Evolutionary conservation across 306 rosid genomes (phyloP).

Genomic region (Glycyrrhiza uralensis): DNA sequence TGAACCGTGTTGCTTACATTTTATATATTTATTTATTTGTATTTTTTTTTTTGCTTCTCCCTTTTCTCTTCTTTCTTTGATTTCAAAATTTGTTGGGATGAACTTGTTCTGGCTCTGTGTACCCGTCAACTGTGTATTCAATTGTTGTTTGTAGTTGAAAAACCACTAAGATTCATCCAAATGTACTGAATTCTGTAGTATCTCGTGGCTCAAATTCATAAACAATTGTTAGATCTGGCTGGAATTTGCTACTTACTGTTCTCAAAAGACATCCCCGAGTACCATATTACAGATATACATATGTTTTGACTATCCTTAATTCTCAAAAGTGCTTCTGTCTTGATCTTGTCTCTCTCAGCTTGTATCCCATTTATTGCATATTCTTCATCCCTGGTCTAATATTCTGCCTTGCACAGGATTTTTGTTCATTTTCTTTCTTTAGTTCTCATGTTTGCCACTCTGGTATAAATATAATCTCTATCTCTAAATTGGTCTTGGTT

Average conservation of each 20-base stretch:
- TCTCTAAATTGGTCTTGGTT: not conserved
- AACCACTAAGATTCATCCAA: constrained; percentile 7
- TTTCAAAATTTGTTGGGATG: constrained; percentile 2
- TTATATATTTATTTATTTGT: not conserved
- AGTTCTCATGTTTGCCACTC: not conserved
- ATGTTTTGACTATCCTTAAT: not conserved
- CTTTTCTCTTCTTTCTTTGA: not conserved
- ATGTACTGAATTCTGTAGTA: constrained; percentile 24
- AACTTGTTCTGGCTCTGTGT: constrained; percentile 38
- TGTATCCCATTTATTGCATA: not conserved
- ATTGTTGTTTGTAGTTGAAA: constrained; percentile 13
- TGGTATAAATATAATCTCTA: not conserved
- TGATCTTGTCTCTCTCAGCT: constrained; percentile 18
- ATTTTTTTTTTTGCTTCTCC: not conserved
- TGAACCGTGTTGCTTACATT: not conserved
- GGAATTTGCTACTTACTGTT: constrained; percentile 6
- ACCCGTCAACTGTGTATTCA: not conserved
- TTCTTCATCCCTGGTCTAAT: not conserved
- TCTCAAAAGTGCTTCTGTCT: constrained; percentile 1
- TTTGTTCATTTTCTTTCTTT: not conserved
- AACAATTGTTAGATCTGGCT: constrained; percentile 32
- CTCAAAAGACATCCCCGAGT: not conserved
- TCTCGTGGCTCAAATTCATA: not conserved
- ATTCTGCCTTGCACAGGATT: not conserved
- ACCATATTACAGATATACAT: not conserved